Percentiles rank a stretch among this genome's conserved stretches.
These are phyloP conservation scores for Daedaleopsis sinensis DNA, from an alignment of 768 basidiomycete species.

Conservation along the genomic window DNA sequence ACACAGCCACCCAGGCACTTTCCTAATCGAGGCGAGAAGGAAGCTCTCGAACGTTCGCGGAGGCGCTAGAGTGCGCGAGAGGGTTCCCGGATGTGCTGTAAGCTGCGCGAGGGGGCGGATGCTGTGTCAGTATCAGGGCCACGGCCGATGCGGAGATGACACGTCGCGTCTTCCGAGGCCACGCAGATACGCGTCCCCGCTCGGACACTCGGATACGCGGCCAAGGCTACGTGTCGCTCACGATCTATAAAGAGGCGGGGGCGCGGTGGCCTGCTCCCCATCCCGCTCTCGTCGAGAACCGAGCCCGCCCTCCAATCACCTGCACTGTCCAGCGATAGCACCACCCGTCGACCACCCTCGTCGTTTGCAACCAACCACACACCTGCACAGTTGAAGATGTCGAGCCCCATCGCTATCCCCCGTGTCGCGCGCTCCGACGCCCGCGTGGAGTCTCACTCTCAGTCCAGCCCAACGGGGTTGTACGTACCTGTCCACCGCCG, in stretches of 20 bases:
- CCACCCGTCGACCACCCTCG: no score
- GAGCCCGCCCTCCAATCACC: background rate
- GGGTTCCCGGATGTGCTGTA: background rate
- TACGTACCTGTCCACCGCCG: conserved; percentile 29
- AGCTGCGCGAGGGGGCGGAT: background rate
- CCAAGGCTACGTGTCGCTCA: no score
- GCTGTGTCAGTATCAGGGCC: background rate
- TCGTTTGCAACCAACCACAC: no score
- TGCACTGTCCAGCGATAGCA: no score
- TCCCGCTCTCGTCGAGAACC: background rate
- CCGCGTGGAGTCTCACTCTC: background rate
- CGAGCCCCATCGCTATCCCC: background rate
- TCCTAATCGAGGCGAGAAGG: background rate
- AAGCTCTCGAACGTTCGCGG: conserved; percentile 9
- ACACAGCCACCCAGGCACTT: conserved; percentile 9
- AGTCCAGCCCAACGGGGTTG: conserved; percentile 1
- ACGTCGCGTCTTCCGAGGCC: background rate
- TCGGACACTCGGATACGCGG: background rate
- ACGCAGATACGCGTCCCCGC: background rate
- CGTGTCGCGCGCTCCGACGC: background rate
- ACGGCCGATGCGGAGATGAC: background rate
- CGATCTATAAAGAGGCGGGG: no score
- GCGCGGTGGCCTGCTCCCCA: background rate
- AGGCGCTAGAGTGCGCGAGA: background rate
- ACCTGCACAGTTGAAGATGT: background rate